phyloP scores from a whole-genome alignment of 345 rosid species.

The Erodium maritimum region DNA sequence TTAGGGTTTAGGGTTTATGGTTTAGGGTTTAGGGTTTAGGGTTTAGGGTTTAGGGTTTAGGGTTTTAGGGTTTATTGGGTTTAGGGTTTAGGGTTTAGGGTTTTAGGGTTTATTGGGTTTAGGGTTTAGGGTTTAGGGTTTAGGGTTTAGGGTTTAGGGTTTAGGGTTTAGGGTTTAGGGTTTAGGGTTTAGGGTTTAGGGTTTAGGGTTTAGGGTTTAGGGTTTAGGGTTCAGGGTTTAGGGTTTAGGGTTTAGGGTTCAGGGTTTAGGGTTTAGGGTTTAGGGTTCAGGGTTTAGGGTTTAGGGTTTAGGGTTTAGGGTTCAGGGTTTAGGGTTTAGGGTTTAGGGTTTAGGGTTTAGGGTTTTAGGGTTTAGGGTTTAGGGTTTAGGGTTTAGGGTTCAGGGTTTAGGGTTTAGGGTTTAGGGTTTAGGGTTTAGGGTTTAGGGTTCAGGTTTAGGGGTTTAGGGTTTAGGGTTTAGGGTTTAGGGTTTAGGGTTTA shows the following conservation, averaged over 20 bases:
- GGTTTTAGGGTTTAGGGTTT: slow-evolving; percentile 7
- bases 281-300: slow-evolving; percentile 9
- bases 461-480: slow-evolving; percentile 7
- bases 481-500: slow-evolving; percentile 6
- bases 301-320: slow-evolving; percentile 5
- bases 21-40: slow-evolving; percentile 8
- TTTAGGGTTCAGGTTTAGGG: slow-evolving; percentile 4
- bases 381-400: slow-evolving; percentile 8
- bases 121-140: slow-evolving; percentile 10
- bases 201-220: slow-evolving; percentile 10
- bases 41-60: slow-evolving; percentile 6
- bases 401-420: slow-evolving; percentile 6
- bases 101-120: slow-evolving; percentile 9
- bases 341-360: slow-evolving; percentile 7
- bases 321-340: slow-evolving; percentile 3
- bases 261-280: slow-evolving; percentile 7
- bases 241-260: slow-evolving; percentile 8
- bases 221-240: slow-evolving; percentile 9
- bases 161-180: slow-evolving; percentile 9
- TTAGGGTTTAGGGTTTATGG: slow-evolving; percentile 2
- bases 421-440: slow-evolving; percentile 5
- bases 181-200: slow-evolving; percentile 9
- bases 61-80: slow-evolving; percentile 4
- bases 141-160: slow-evolving; percentile 10
- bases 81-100: slow-evolving; percentile 10